Evolutionary conservation across 2,329 filamentous ascomycete species (phyloP).

Genomic region (Mycosphaerelloides madeirae): DNA sequence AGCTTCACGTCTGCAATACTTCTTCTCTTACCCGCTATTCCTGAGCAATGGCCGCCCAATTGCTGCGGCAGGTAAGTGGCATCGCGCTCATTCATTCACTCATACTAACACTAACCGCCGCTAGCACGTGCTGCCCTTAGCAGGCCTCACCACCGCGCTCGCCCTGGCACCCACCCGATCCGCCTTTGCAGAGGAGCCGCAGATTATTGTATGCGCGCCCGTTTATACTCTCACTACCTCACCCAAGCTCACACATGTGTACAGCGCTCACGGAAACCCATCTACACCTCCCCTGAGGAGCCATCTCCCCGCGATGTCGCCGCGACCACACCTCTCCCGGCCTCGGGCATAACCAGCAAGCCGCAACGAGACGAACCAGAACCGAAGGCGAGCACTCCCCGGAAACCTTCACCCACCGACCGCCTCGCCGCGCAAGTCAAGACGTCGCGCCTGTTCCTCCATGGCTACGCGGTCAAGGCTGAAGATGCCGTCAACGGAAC

Average conservation of each 20-base stretch:
- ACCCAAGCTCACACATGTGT: constrained; percentile 6
- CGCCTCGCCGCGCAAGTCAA: constrained; percentile 80
- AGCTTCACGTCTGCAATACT: too few relatives aligned
- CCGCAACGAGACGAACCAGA: constrained; percentile 27
- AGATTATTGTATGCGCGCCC: constrained; percentile 27
- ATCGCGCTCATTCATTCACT: neutral
- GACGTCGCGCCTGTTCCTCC: constrained; percentile 71
- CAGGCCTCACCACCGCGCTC: constrained; percentile 42
- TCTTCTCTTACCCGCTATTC: too few relatives aligned
- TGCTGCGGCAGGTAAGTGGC: constrained; percentile 47
- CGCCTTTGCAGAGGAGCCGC: constrained; percentile 46
- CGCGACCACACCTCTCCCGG: constrained; percentile 36
- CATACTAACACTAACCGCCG: constrained; percentile 12
- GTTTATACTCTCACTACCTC: constrained; percentile 14
- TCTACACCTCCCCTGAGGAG: constrained; percentile 62
- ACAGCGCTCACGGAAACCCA: constrained; percentile 50
- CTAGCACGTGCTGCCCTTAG: constrained; percentile 49
- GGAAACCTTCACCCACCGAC: constrained; percentile 73
- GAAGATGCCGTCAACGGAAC: constrained; percentile 80
- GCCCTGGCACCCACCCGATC: constrained; percentile 44
- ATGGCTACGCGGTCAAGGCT: constrained; percentile 66
- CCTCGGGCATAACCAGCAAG: constrained; percentile 31
- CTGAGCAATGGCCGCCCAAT: constrained; percentile 51
- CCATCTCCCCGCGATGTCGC: constrained; percentile 33
- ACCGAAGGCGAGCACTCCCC: constrained; percentile 30